A percentile compares a stretch with the other conserved stretches of the same genome.
Evolutionary conservation across 345 rosid species (phyloP).

Genomic region (Corymbia maculata): DNA sequence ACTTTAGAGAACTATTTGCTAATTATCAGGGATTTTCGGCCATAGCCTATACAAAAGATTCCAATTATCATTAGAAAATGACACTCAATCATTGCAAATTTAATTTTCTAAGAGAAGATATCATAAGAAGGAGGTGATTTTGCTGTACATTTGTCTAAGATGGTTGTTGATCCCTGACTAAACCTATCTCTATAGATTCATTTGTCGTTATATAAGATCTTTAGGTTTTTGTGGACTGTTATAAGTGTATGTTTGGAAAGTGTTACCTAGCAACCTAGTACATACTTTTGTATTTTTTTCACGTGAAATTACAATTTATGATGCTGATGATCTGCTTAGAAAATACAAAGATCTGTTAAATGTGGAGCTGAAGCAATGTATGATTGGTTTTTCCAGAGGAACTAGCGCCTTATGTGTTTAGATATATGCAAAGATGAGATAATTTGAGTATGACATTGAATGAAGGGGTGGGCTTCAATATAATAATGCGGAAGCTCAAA

Average conservation of each 20-base stretch:
- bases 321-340: background rate
- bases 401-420: background rate
- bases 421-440: background rate
- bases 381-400: background rate
- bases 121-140: background rate
- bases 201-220: background rate
- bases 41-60: background rate
- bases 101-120: background rate
- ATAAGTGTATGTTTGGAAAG: background rate
- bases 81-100: background rate
- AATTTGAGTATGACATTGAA: background rate
- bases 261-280: background rate
- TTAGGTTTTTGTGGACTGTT: background rate
- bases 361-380: background rate
- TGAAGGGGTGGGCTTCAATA: background rate
- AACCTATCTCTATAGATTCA: background rate
- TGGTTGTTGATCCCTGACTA: background rate
- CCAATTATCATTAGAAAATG: background rate
- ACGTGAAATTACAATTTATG: background rate
- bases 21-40: background rate
- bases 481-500: background rate
- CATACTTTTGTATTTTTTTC: background rate
- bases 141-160: background rate
- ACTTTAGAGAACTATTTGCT: background rate
- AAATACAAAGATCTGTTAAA: background rate